Conservation (phyloP, 768 basidiomycete species). For the Tricholoma bakamatsutake region DNA sequence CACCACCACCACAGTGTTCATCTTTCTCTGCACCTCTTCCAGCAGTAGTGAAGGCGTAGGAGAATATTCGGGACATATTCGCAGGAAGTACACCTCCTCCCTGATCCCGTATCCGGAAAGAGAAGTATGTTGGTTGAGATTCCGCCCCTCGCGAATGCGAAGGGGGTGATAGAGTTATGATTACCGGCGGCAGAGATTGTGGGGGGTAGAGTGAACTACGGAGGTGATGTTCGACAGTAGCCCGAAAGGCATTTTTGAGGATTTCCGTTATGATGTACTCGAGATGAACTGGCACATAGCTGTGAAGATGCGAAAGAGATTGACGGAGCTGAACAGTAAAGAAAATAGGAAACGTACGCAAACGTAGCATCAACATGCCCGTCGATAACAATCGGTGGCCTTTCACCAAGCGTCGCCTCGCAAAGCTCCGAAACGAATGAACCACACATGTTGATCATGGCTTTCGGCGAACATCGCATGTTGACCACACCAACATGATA, state of each 20-base stretch:
- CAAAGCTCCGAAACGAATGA: slow-evolving; percentile 83
- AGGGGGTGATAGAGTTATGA: slow-evolving; percentile 65
- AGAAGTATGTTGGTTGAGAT: slow-evolving; percentile 46
- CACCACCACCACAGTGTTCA: slow-evolving; percentile 34
- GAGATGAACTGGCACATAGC: slow-evolving; percentile 85
- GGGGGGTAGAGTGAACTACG: slow-evolving; percentile 30
- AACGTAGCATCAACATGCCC: slow-evolving; percentile 69
- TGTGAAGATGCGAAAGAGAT: not conserved
- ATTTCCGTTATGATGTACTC: slow-evolving; percentile 91
- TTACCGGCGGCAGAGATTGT: slow-evolving; percentile 50
- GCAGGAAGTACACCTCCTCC: slow-evolving; percentile 78
- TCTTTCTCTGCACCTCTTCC: slow-evolving; percentile 37
- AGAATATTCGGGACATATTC: slow-evolving; percentile 78
- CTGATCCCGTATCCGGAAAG: slow-evolving; percentile 77
- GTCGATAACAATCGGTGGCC: slow-evolving; percentile 63
- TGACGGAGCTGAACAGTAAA: slow-evolving; percentile 1
- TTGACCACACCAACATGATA: slow-evolving; percentile 70
- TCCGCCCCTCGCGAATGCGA: slow-evolving; percentile 23
- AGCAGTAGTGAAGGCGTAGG: slow-evolving; percentile 89
- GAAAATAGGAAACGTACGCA: slow-evolving; percentile 48
- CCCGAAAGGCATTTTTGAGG: slow-evolving; percentile 87
- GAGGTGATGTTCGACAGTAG: slow-evolving; percentile 73
- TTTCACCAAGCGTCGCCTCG: slow-evolving; percentile 73
- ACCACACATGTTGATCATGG: slow-evolving; percentile 74
- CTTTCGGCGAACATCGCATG: slow-evolving; percentile 60